Percentiles rank a stretch among this genome's conserved stretches.
Evolutionary conservation across 176 grass and related monocot genomes (phyloP).

Genomic region (Oryza officinalis): DNA sequence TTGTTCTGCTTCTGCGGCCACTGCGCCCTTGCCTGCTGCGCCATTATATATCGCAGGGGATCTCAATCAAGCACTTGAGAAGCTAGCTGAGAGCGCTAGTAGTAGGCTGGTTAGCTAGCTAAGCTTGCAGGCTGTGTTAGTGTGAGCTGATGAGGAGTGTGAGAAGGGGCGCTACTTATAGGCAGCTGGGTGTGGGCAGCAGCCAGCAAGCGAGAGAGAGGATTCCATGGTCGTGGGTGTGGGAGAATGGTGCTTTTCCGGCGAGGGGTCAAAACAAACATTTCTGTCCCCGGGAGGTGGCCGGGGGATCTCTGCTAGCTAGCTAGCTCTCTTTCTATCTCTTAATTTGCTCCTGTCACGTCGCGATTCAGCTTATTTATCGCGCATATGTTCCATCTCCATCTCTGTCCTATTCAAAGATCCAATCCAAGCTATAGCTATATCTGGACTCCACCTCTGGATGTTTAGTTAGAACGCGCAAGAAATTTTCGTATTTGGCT

Average conservation of each 20-base stretch:
- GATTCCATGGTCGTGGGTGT: not conserved
- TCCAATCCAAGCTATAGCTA: not conserved
- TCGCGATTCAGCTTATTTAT: slow-evolving; percentile 10
- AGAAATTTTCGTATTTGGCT: not conserved
- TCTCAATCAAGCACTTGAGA: not conserved
- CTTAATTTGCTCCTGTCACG: slow-evolving; percentile 19
- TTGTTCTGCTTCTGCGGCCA: slow-evolving; percentile 78
- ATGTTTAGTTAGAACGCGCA: not conserved
- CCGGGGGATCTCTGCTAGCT: slow-evolving; percentile 27
- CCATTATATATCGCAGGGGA: not conserved
- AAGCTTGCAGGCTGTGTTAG: not conserved
- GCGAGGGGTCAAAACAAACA: slow-evolving; percentile 7
- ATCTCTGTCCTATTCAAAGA: not conserved
- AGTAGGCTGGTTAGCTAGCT: no score
- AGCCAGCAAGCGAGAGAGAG: not conserved
- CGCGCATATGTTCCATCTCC: slow-evolving; percentile 27
- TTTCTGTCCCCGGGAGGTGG: slow-evolving; percentile 42
- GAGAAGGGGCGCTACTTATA: slow-evolving; percentile 39
- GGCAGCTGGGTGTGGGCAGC: not conserved
- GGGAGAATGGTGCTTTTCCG: not conserved
- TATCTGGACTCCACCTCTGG: not conserved
- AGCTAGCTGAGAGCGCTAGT: no score
- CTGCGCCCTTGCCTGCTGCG: slow-evolving; percentile 36
- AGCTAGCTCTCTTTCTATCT: slow-evolving; percentile 46
- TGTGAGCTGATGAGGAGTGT: not conserved